Evolutionary conservation across 306 rosid species (phyloP).

Genomic region (Quercus agrifolia): DNA sequence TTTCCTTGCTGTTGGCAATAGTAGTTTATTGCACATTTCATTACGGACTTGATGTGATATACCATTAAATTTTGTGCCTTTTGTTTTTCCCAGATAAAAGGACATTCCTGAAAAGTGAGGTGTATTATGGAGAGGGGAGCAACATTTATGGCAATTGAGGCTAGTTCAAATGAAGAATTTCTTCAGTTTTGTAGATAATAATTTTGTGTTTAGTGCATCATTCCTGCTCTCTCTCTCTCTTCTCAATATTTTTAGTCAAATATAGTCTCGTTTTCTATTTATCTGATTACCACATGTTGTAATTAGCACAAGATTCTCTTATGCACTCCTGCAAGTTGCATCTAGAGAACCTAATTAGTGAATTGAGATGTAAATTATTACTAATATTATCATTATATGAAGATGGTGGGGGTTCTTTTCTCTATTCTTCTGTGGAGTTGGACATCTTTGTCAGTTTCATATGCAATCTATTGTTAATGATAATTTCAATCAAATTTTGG

Average conservation of each 20-base stretch:
- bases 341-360: too few species aligned
- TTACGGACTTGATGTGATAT: not conserved
- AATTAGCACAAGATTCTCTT: not conserved
- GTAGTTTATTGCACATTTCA: not conserved
- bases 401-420: too few species aligned
- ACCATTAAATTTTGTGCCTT: not conserved
- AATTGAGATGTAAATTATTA: too few species aligned
- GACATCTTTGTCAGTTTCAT: too few species aligned
- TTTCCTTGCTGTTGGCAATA: not conserved
- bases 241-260: not conserved
- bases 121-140: not conserved
- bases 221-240: not conserved
- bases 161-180: constrained; percentile 11
- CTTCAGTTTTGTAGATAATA: constrained; percentile 19
- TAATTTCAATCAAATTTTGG: too few species aligned
- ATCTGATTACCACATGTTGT: not conserved
- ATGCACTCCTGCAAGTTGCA: not conserved
- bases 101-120: not conserved
- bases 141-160: not conserved
- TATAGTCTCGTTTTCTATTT: not conserved
- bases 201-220: constrained; percentile 8
- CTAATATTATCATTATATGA: too few species aligned
- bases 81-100: not conserved
- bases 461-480: too few species aligned
- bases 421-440: too few species aligned